Percentiles rank a stretch among this genome's conserved stretches.
These are phyloP conservation scores for Penicillium olsonii DNA, from an alignment of 2,329 filamentous ascomycete species.

Conservation along the genomic window DNA sequence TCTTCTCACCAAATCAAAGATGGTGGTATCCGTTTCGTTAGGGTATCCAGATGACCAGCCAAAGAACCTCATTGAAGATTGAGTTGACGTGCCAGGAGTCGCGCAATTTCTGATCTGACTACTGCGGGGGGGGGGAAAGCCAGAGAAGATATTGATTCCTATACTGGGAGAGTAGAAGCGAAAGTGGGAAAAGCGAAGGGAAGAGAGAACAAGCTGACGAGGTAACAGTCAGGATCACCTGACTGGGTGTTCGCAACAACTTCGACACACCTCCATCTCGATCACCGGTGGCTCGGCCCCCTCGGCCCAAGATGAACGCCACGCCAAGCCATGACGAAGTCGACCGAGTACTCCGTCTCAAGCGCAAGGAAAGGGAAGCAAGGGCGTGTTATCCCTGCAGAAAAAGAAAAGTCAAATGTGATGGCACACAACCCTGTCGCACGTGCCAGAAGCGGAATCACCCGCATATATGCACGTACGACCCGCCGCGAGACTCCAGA, in stretches of 20 bases:
- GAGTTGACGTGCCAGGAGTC: background rate
- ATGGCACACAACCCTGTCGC: constrained; percentile 30
- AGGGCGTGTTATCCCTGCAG: constrained; percentile 38
- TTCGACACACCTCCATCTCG: background rate
- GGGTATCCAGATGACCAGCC: background rate
- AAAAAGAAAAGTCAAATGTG: constrained; percentile 41
- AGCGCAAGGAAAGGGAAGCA: constrained; percentile 31
- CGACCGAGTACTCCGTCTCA: constrained; percentile 30
- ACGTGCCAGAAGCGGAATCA: constrained; percentile 32
- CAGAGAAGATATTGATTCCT: too few species aligned
- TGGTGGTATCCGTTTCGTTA: too few species aligned
- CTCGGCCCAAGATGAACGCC: constrained; percentile 16
- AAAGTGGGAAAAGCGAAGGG: too few species aligned
- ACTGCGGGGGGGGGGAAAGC: too few species aligned
- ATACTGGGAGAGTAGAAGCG: too few species aligned
- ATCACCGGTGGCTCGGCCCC: constrained; percentile 3
- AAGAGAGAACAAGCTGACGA: too few species aligned
- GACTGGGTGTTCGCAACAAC: too few species aligned
- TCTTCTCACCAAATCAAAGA: background rate
- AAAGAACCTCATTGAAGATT: background rate
- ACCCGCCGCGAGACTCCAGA: constrained; percentile 1
- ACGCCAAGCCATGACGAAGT: constrained; percentile 28
- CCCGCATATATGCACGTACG: constrained; percentile 32
- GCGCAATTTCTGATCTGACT: too few species aligned
- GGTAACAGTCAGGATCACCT: too few species aligned